Base-by-base conservation (phyloP, 805 yeast genomes). In the Komagataella pastoris region DNA sequence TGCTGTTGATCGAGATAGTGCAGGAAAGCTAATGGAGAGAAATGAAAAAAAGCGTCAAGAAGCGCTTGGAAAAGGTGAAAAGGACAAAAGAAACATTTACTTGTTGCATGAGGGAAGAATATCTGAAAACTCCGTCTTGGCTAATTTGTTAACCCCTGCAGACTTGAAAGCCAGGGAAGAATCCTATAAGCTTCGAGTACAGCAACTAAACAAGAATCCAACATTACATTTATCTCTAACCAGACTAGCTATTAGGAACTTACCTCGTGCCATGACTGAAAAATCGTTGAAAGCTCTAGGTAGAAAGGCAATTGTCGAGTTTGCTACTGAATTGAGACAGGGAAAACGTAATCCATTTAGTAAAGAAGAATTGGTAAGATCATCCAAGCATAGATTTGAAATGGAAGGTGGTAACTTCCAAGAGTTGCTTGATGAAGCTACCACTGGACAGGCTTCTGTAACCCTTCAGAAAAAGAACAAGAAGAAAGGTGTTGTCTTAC, bases 71-170 rank as follows among this genome's bases (percentile, higher is more conserved):
- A 88, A 86, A 61, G 79, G 79, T 50, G 88, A 81, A 59, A 81
- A 77, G 59, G 99, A 93, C 64, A 85, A 74, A 65, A 82, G 99
- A 67, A 87, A 86, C 59, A 65, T 90, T 58, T 93, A 81, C 66
- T 71, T 93, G 63, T 72, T 93, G 61, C 90, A 93, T 67, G 99
- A 93, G 73, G 99, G 99, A 61, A 80, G 97, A 59, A 85, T 93
- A 56, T 79, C 89, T 3, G 76, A 82, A 50, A 81, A 80, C 53
- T 87, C 97, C 7, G 85, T 84, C 59, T 73, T 93, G 51, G 95
- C 96, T 1, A 72, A 77, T 52, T 65, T 76, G 23, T 68, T 93
- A 50, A 67, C 88, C 3, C 73, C 76, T 47, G 69, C 88, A 19
- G 99, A 93, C 60, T 66, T 89, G 72, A 95, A 86, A 60, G 69